Evolutionary conservation across 106 monocot species (phyloP).

Genomic region (Gastrodia elata): DNA sequence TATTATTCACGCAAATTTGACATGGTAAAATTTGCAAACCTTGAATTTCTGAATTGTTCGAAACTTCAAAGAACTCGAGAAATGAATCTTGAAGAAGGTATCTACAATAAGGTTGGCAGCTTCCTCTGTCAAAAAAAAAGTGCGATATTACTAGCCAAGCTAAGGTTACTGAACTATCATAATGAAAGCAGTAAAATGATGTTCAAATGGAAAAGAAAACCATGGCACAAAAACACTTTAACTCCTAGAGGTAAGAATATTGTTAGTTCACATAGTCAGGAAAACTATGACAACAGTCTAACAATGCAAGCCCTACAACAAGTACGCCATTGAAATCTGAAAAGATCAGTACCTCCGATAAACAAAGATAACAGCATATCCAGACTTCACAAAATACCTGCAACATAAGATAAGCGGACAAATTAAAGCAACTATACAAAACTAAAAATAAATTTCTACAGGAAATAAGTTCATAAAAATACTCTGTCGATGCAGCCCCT

Average conservation of each 20-base stretch:
- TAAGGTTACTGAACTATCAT: not conserved
- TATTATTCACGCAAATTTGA: not conserved
- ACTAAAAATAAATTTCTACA: not conserved
- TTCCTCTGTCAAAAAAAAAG: slow-evolving; percentile 53
- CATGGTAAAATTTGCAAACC: slow-evolving; percentile 26
- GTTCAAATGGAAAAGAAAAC: not conserved
- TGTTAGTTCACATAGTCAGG: not conserved
- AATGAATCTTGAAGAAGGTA: slow-evolving; percentile 85
- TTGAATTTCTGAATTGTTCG: slow-evolving; percentile 52
- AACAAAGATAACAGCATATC: slow-evolving; percentile 92
- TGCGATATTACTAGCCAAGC: not conserved
- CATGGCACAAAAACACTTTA: not conserved
- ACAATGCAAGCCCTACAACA: not conserved
- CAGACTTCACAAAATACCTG: slow-evolving; percentile 87
- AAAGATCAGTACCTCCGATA: slow-evolving; percentile 42
- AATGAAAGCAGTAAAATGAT: not conserved
- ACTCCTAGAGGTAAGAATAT: not conserved
- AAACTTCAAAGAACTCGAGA: slow-evolving; percentile 66
- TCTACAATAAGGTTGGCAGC: slow-evolving; percentile 82
- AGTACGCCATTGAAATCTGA: not conserved
- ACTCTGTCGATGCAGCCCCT: slow-evolving; percentile 96
- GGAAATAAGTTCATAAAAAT: slow-evolving; percentile 2
- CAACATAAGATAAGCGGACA: slow-evolving; percentile 6
- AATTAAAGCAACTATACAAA: not conserved
- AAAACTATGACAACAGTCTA: not conserved